phyloP scores from a whole-genome alignment of 2,329 filamentous ascomycete genomes.

The Aaosphaeria pasadenensis region DNA sequence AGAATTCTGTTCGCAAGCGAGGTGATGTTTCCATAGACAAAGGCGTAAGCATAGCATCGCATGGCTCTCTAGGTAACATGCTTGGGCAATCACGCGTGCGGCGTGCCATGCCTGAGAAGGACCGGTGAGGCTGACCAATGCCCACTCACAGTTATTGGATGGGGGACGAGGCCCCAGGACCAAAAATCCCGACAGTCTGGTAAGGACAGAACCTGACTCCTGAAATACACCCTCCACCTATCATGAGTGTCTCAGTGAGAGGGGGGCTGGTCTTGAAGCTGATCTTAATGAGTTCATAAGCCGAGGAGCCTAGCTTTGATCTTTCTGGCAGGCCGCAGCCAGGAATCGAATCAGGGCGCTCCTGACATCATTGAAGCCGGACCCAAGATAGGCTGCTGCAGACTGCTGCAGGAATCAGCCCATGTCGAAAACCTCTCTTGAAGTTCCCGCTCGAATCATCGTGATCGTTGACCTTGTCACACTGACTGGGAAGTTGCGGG shows the following conservation, averaged over 20 bases:
- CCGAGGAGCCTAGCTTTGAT: constrained; percentile 7
- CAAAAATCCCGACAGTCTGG: constrained; percentile 11
- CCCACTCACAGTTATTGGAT: too few relatives aligned
- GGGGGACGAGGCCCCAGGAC: too few relatives aligned
- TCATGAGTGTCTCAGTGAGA: constrained; percentile 3
- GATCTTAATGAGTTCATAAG: neutral
- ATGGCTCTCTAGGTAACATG: too few relatives aligned
- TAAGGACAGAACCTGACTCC: constrained; percentile 9
- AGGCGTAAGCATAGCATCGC: too few relatives aligned
- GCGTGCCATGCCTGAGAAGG: too few relatives aligned
- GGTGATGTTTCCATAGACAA: too few relatives aligned
- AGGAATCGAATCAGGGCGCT: constrained; percentile 13
- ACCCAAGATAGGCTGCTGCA: constrained; percentile 14
- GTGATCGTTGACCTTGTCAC: constrained; percentile 9
- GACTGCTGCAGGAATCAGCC: constrained; percentile 32
- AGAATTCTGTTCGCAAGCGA: too few relatives aligned
- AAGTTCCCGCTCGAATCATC: constrained; percentile 32
- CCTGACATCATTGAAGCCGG: constrained; percentile 26
- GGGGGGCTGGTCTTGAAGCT: constrained; percentile 2
- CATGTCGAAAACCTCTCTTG: constrained; percentile 30
- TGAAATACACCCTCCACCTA: constrained; percentile 12
- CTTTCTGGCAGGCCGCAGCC: neutral
- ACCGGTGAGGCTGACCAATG: too few relatives aligned
- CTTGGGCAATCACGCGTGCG: too few relatives aligned
- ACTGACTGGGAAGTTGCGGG: constrained; percentile 27